Percentiles rank a stretch among this genome's conserved stretches.
Conservation (phyloP, 768 basidiomycete species). For the Cystofilobasidium bisporidii region DNA sequence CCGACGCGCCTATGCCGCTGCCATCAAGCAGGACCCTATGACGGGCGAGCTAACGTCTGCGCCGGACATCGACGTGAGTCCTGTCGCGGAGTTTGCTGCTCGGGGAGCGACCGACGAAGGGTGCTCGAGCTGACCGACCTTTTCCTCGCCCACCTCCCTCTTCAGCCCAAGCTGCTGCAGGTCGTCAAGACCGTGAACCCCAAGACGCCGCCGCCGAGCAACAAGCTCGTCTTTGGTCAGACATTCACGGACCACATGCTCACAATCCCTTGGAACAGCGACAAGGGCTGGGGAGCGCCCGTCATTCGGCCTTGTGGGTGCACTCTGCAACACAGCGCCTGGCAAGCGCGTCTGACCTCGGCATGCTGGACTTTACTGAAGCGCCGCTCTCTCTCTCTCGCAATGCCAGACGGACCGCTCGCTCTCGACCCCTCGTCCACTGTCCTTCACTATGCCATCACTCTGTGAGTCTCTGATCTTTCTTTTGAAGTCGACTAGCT, state of each 20-base stretch:
- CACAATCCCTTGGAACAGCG: slow-evolving; percentile 59
- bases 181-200: slow-evolving; percentile 44
- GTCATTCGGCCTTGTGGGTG: slow-evolving; percentile 71
- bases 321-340: background rate
- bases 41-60: slow-evolving; percentile 22
- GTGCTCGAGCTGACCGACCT: too few species aligned
- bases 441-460: slow-evolving; percentile 88
- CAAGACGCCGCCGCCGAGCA: slow-evolving; percentile 54
- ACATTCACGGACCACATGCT: slow-evolving; percentile 88
- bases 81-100: background rate
- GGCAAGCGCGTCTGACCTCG: background rate
- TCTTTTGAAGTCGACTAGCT: background rate
- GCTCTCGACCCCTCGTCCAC: slow-evolving; percentile 65
- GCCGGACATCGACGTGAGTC: slow-evolving; percentile 25
- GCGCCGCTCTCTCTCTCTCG: background rate
- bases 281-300: slow-evolving; percentile 71
- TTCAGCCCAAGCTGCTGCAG: slow-evolving; percentile 34
- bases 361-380: background rate
- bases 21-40: slow-evolving; percentile 25
- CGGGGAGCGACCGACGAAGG: too few species aligned
- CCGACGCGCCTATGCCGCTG: slow-evolving; percentile 17
- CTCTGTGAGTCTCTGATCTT: slow-evolving; percentile 44
- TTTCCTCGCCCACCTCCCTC: background rate
- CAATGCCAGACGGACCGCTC: slow-evolving; percentile 56
- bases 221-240: slow-evolving; percentile 69